Conservation (phyloP, 2,329 filamentous ascomycete genomes). For the Capronia americana region DNA sequence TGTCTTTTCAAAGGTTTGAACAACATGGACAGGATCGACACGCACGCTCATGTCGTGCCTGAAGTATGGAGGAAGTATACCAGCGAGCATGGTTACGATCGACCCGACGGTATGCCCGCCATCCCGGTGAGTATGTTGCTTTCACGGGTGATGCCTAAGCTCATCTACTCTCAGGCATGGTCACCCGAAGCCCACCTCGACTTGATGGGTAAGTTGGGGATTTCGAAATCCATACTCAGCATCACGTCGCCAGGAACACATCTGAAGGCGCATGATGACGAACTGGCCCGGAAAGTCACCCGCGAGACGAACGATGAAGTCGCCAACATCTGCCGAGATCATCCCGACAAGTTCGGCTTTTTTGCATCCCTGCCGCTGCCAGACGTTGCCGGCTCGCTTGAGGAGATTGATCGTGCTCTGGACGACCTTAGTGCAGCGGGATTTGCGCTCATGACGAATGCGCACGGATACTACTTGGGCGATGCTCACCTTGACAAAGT, state of each 20-base stretch:
- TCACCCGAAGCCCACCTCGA: constrained; percentile 53
- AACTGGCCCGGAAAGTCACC: constrained; percentile 45
- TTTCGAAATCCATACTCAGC: constrained; percentile 60
- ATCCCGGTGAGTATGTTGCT: constrained; percentile 15
- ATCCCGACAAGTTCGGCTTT: constrained; percentile 53
- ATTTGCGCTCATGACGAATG: constrained; percentile 59
- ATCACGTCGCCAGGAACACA: constrained; percentile 61
- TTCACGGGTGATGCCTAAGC: neutral
- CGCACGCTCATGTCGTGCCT: constrained; percentile 27
- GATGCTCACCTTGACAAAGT: constrained; percentile 52
- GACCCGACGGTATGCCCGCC: constrained; percentile 28
- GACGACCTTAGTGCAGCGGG: constrained; percentile 54
- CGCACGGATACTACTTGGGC: constrained; percentile 60
- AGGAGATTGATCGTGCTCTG: constrained; percentile 55
- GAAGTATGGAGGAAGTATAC: constrained; percentile 21
- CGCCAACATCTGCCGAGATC: constrained; percentile 34
- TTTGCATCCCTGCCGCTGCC: constrained; percentile 62
- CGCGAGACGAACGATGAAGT: constrained; percentile 45
- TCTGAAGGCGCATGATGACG: constrained; percentile 47
- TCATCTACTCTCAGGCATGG: constrained; percentile 48
- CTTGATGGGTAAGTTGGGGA: constrained; percentile 57
- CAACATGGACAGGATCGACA: constrained; percentile 28
- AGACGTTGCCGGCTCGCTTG: constrained; percentile 53
- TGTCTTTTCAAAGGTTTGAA: neutral
- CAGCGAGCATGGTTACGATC: constrained; percentile 16